Percentiles rank a stretch among this genome's conserved stretches.
phyloP scores from a whole-genome alignment of 345 rosid species.

The Adansonia digitata region DNA sequence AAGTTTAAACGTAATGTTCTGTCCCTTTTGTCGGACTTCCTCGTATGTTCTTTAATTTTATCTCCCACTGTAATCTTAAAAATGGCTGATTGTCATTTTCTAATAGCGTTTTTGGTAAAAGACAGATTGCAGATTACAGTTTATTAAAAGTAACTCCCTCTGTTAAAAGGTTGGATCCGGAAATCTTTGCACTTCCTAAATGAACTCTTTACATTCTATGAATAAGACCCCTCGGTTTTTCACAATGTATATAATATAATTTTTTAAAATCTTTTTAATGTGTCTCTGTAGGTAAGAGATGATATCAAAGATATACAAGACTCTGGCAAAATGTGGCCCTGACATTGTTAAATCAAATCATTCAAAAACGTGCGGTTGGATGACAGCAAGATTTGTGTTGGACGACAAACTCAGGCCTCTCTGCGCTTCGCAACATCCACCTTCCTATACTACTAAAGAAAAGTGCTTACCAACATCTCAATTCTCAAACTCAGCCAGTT shows the following conservation, averaged over 20 bases:
- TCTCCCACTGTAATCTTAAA: background rate
- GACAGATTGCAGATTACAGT: background rate
- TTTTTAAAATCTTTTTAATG: background rate
- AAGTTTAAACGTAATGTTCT: background rate
- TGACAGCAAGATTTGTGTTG: conserved; percentile 10
- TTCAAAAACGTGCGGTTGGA: background rate
- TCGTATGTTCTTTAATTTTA: background rate
- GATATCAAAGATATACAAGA: background rate
- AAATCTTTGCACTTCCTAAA: background rate
- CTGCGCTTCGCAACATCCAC: background rate
- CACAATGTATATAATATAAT: background rate
- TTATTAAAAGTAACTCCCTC: background rate
- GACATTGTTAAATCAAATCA: conserved; percentile 8
- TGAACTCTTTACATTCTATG: background rate
- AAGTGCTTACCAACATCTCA: background rate
- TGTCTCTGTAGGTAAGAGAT: background rate
- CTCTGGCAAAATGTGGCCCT: background rate
- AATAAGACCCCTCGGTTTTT: background rate
- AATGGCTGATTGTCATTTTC: background rate
- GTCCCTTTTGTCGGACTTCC: background rate
- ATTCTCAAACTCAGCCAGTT: background rate
- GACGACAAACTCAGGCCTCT: background rate
- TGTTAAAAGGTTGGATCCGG: background rate
- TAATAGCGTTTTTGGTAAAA: background rate
- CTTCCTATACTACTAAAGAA: background rate